Evolutionary conservation across 225 moss, liverwort and hornwort genomes (phyloP), one percentile per base, ranked within the genome.

Genomic region (Bryoerythrophyllum caledonicum): DNA sequence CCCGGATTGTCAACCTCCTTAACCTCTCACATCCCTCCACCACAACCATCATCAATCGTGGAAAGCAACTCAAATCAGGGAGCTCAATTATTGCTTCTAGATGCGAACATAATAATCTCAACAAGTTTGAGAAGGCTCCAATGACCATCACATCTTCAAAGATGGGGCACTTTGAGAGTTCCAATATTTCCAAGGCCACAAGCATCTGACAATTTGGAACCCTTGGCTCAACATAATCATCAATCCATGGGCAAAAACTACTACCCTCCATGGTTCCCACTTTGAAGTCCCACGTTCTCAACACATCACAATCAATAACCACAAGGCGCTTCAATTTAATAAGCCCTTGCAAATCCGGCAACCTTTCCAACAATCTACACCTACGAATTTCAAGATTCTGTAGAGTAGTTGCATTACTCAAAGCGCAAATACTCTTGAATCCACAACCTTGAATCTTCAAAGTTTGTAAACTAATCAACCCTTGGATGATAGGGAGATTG

Each of bases 91-190:
- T 6, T n/a, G 9, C 23, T 13, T 5, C 1, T n/a, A 63, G 1
- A 40, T 0, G 1, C 0, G 10, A 0, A 13, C 1, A 21, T 1
- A 23, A 0, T 20, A 63, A 38, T n/a, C n/a, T 1, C 1, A 11
- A 52, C 20, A 68, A 53, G 2, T 20, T 10, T 12, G 51, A 32
- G 2, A 63, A 63, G 40, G 40, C 40, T 2, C n/a, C 13, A 5
- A 21, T 14, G 21, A 11, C 11, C 21, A 2, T 63, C 13, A 23
- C 38, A 14, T 14, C 40, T 13, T 40, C 40, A 40, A 40, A 40
- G 11, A 40, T 2, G 10, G 40, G 12, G n/a, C 6, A 35, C 11
- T 0, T 1, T n/a, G n/a, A n/a, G 17, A 60, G 0, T 1, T 0
- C 0, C 9, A 19, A 19, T 3, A 3, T 0, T 2, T 2, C 17